These are phyloP conservation scores for Diaporthe australafricana DNA, from an alignment of 2,329 filamentous ascomycete species.

Conservation along the genomic window DNA sequence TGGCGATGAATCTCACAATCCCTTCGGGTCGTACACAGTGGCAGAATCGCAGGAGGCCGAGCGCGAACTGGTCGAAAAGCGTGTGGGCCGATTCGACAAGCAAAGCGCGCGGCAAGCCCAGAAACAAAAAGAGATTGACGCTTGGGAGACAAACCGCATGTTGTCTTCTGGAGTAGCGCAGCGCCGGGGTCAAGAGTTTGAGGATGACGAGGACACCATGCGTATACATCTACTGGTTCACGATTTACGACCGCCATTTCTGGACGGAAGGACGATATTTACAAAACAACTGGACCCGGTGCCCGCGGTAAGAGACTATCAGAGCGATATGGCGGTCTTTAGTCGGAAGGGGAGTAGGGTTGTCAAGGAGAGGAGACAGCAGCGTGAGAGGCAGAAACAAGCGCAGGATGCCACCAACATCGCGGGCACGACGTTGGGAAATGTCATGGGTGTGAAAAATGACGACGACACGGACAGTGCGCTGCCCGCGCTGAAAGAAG, in stretches of 20 bases:
- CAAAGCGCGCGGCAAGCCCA: slow-evolving; percentile 82
- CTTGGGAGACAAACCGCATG: slow-evolving; percentile 99
- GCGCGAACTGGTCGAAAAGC: slow-evolving; percentile 81
- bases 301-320: slow-evolving; percentile 89
- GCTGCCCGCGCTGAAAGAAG: slow-evolving; percentile 78
- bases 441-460: slow-evolving; percentile 95
- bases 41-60: slow-evolving; percentile 79
- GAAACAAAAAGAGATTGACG: slow-evolving; percentile 93
- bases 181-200: slow-evolving; percentile 83
- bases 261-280: slow-evolving; percentile 95
- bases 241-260: slow-evolving; percentile 91
- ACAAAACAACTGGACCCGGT: slow-evolving; percentile 97
- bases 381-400: slow-evolving; percentile 92
- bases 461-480: slow-evolving; percentile 95
- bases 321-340: slow-evolving; percentile 99
- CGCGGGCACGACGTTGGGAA: slow-evolving; percentile 90
- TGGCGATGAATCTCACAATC: slow-evolving; percentile 93
- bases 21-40: slow-evolving; percentile 82
- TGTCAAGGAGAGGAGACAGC: slow-evolving; percentile 90
- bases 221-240: slow-evolving; percentile 93
- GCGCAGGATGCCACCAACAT: slow-evolving; percentile 95
- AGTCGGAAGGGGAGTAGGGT: slow-evolving; percentile 94
- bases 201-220: slow-evolving; percentile 89
- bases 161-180: slow-evolving; percentile 96
- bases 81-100: slow-evolving; percentile 73